Conservation (phyloP, 1,284 basidiomycete species). For the Sanghuangporus sanghuang region DNA sequence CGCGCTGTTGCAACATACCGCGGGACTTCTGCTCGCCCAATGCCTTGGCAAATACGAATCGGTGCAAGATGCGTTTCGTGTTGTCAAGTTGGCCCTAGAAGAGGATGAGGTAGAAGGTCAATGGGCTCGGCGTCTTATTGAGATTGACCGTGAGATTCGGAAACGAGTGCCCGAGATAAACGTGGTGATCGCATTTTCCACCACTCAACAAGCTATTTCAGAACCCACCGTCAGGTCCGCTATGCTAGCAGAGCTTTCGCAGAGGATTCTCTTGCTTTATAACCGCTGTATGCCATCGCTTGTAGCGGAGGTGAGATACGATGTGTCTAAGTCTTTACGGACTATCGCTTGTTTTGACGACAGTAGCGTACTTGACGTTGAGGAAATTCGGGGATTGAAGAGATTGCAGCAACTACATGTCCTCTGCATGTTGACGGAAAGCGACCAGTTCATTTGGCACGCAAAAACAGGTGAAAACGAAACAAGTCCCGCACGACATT, state of each 20-base stretch:
- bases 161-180: constrained; percentile 78
- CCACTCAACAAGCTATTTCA: constrained; percentile 32
- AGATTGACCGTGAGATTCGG: constrained; percentile 73
- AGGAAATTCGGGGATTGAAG: constrained; percentile 40
- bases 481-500: constrained; percentile 25
- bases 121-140: constrained; percentile 58
- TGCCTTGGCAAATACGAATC: constrained; percentile 66
- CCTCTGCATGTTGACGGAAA: constrained; percentile 64
- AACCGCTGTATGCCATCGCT: constrained; percentile 70
- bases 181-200: constrained; percentile 76
- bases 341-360: constrained; percentile 34
- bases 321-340: constrained; percentile 75
- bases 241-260: constrained; percentile 72
- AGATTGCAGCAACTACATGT: constrained; percentile 74
- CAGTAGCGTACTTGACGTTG: constrained; percentile 20
- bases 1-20: constrained; percentile 78
- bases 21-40: constrained; percentile 68
- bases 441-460: constrained; percentile 74
- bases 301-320: constrained; percentile 77
- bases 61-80: constrained; percentile 47
- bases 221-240: constrained; percentile 39
- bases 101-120: constrained; percentile 62
- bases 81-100: constrained; percentile 51
- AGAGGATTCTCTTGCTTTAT: constrained; percentile 81
- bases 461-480: constrained; percentile 57